phyloP scores from a whole-genome alignment of 2,329 filamentous ascomycete genomes.

The Arthrobotrys sphaeroides region DNA sequence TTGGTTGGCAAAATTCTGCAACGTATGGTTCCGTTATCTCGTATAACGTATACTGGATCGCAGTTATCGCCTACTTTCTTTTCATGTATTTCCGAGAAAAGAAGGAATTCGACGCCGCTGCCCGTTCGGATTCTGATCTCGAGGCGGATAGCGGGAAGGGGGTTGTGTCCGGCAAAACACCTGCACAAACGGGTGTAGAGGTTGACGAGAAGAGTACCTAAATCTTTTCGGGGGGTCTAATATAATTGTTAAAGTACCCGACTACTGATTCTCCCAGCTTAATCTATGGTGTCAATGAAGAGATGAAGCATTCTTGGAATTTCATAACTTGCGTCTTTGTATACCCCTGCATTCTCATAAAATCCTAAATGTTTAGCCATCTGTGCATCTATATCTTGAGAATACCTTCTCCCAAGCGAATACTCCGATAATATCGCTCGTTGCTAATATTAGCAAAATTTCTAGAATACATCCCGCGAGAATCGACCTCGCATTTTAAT shows the following conservation, averaged over 20 bases:
- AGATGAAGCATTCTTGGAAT: too few species aligned
- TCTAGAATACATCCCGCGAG: too few species aligned
- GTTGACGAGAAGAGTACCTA: constrained; percentile 49
- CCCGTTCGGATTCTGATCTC: constrained; percentile 27
- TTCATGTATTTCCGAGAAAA: constrained; percentile 74
- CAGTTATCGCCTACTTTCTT: constrained; percentile 72
- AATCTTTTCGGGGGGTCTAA: neutral
- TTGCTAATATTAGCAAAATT: too few species aligned
- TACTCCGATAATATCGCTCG: too few species aligned
- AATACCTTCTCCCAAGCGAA: too few species aligned
- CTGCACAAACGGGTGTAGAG: constrained; percentile 14
- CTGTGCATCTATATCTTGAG: too few species aligned
- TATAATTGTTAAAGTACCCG: neutral
- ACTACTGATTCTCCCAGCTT: neutral
- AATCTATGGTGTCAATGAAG: too few species aligned
- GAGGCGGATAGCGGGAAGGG: constrained; percentile 42
- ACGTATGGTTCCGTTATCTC: constrained; percentile 87
- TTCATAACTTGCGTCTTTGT: too few species aligned
- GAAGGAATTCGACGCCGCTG: constrained; percentile 58
- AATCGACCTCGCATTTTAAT: too few species aligned
- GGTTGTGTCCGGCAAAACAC: constrained; percentile 16
- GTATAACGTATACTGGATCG: constrained; percentile 88
- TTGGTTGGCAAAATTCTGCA: constrained; percentile 88
- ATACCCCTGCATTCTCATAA: too few species aligned
- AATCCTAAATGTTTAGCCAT: too few species aligned